Evolutionary conservation across 164 flowering plant species (phyloP), one percentile per base, ranked within the genome.

Genomic region (Pachysandra terminalis): DNA sequence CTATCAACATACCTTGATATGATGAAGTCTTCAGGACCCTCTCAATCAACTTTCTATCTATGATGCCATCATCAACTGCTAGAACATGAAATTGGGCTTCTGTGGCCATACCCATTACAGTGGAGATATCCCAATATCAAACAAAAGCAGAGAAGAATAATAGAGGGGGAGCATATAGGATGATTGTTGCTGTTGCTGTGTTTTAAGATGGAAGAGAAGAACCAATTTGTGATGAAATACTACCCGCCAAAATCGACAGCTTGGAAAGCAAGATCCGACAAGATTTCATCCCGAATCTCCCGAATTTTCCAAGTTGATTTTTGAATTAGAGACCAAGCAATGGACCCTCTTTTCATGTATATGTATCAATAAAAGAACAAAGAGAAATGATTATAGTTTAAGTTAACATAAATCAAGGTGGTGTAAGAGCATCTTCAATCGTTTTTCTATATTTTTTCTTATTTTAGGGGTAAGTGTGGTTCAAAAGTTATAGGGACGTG

Each of bases 21-120:
- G 96, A 90, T 9, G 96, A 90, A 55, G 75, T 82, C 71, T 81
- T 83, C 66, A 87, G 88, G 53, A 90, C 87, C 79, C 79, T 84
- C 71, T 87, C 96, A 65, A 90, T 84, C 27, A 90, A 74, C 59
- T 81, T 87, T 63, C 96, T 80, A 55, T 89, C 96, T 15, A 87
- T 81, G 45, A 86, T 58, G 69, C 87, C 86, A 64, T 89, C 96
- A 83, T 89, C 96, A 60, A 89, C 96, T 54, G 96, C 96, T 23
- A 87, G 68, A 68, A 89, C 96, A 83, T 89, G 96, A 57, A 81
- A 84, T 69, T 81, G 85, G 23, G 87, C 59, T n/a, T 84, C 87
- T 61, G 78, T 61, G 15, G 72, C 74, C 71, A 82, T 66, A 12
- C 77, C 82, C 86, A 83, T 83, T 70, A 35, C 28, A 51, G 51